Evolutionary conservation across 2,329 filamentous ascomycete species (phyloP), one percentile per base, ranked within the genome.

Genomic region (Phyllosticta ampelicida): DNA sequence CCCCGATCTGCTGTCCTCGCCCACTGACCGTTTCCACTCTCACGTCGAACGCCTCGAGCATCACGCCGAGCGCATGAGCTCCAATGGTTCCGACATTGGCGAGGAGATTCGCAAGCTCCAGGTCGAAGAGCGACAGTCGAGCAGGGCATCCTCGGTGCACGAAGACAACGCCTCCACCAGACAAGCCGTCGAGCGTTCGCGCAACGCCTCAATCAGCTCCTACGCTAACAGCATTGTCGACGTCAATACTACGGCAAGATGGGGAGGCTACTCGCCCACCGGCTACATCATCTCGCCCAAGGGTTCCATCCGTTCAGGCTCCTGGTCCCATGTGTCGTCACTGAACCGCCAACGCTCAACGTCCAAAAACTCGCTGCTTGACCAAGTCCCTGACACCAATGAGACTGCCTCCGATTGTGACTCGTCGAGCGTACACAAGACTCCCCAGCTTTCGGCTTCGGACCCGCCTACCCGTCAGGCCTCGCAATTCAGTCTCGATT

Each of bases 21-120:
- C 84, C 58, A 81, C 84, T 60, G 82, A 80, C 23, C 82, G 82
- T 29, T 84, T 82, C 67, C 73, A 80, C 18, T 79, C 79, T 68
- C 90, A 86, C 73, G 84, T 91, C 62, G 83, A 85, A 63, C 82
- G 85, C 54, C 81, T 91, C 62, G 87, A 92, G 71, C 84, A 86
- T 63, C 86, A 84, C 10, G 87, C 87, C 53, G 87, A 90, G 71
- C 80, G 84, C 63, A 77, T 91, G 70, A 88, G 86, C 64, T 81
- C 82, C 75, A 85, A 84, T 59, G 79, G 78, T 52, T 87, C 85
- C 62, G 89, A 87, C 61, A 87, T 90, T 66, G 86, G 87, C 65
- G 83, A 87, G 74, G 86, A 88, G 64, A 91, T 90, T 65, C 81
- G 86, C 60, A 83, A 86, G 66, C 77, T 89, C 63, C 84, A 89